phyloP scores from a whole-genome alignment of 75 land plant genomes.

The Pinus taeda region DNA sequence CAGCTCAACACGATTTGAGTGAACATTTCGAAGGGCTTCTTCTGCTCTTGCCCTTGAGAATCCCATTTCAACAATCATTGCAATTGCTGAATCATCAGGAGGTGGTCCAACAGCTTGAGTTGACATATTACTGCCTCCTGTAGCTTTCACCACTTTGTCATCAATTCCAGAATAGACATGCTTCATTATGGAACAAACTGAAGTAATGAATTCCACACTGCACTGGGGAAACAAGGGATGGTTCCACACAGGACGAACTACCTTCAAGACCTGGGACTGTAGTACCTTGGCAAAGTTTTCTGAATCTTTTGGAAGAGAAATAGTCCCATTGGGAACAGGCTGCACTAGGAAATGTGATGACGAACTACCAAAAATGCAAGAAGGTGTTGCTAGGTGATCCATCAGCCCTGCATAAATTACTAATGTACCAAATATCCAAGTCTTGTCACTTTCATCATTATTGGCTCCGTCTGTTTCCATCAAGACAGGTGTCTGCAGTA shows the following conservation, averaged over 20 bases:
- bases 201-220: conserved; percentile 65
- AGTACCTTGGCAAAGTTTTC: conserved; percentile 81
- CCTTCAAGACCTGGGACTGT: conserved; percentile 85
- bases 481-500: conserved; percentile 57
- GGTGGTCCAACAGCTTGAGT: conserved; percentile 70
- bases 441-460: conserved; percentile 34
- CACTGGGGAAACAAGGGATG: conserved; percentile 83
- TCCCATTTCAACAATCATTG: conserved; percentile 97
- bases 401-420: conserved; percentile 75
- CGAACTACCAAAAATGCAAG: conserved; percentile 67
- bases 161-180: conserved; percentile 93
- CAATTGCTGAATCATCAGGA: conserved; percentile 83
- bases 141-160: conserved; percentile 42
- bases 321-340: conserved; percentile 51
- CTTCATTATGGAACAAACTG: conserved; percentile 75
- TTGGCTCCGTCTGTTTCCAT: conserved; percentile 68
- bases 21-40: conserved; percentile 90
- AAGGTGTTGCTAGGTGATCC: conserved; percentile 92
- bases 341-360: conserved; percentile 83
- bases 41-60: conserved; percentile 94
- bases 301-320: conserved; percentile 73
- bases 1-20: conserved; percentile 86
- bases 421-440: conserved; percentile 89
- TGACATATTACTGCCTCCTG: conserved; percentile 25
- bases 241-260: conserved; percentile 90